Base-by-base conservation (phyloP, 345 rosid genomes). In the Fremontodendron californicum region DNA sequence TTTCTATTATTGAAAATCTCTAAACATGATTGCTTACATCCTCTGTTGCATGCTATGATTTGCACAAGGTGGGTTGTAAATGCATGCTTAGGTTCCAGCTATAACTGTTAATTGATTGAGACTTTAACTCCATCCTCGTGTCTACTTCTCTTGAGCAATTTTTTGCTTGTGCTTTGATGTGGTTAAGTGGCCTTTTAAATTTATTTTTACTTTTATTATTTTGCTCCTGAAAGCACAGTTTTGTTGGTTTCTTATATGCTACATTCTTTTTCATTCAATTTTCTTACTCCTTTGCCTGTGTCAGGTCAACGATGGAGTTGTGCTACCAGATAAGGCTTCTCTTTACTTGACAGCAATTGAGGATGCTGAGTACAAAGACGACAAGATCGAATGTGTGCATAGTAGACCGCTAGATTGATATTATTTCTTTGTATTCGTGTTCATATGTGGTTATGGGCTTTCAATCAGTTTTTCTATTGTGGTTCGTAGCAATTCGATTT, bases 301-400 rank as follows among this genome's bases (percentile, higher is more conserved):
- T 45, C 84, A 93, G 98, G 94, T 87, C 78, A 83, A 84, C 76
- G 96, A 88, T 45, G 97, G 99, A 57, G 48, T 92, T 79, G 91
- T 95, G 74, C 85, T 93, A 52, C 99, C 99, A 68, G 99, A 95
- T 82, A 90, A 88, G 86, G 94, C 99, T 70, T 93, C 98, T 45
- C 92, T 95, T 21, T 84, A 80, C 84, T 81, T 95, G 85, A 91
- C 97, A 62, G 98, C 98, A 48, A 93, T 95, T 48, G 98, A 95
- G 80, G 98, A 95, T 83, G 95, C 98, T 1, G 98, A 91, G 42
- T 95, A 93, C 85, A 93, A 95, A 84, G 97, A 93, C 2, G 95
- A 91, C 82, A 94, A 94, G 85, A 93, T 95, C 37, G 98, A 93
- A 86, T 95, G 99, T 94, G 81, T 86, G 93, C 52, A 39, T 48